Base-by-base conservation (phyloP, 257 asterid species). In the Lithospermum erythrorhizon region DNA sequence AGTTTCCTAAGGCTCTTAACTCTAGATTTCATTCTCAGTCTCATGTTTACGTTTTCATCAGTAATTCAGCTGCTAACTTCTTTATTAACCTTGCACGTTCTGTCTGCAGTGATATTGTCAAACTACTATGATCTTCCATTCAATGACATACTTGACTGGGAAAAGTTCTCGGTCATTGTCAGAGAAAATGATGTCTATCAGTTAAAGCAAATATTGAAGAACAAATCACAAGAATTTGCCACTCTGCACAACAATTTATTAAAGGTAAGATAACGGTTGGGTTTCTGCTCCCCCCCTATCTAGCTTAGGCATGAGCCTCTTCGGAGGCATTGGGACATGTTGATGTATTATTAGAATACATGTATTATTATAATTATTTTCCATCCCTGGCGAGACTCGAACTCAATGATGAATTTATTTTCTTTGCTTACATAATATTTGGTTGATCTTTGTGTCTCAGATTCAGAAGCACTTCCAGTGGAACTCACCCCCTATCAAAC, bases 81-180 rank as follows among this genome's bases (percentile, higher is more conserved):
- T 49, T 57, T 61, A 17, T 48, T 61, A 6, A 9, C 2, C 63
- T 6, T 61, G 41, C 51, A 65, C 63, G 68, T 61, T 60, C 61
- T 81, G 23, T 41, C 64, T 83, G 79, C 91, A 93, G 99, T 93
- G 76, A 84, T 93, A 84, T 86, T 93, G 63, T 89, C 99, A 1
- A 61, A 93, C 73, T 93, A 86, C 81, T 93, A 93, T 52, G 94
- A 93, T 76, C 75, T 93, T 76, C 99, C 99, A 37, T 93, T 93
- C 86, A 93, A 87, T 37, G 99, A 93, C 78, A 68, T 89, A 59
- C 55, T 89, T 23, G 70, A 89, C 65, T 93, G 99, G 99, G 83
- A 64, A 58, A 82, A 89, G 63, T 93, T 93, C 57, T 55, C 96
- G 24, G 94, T 93, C 58, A 73, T 93, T 37, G 76, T 89, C 57